Evolutionary conservation across 2,329 filamentous ascomycete genomes (phyloP), one percentile per base, ranked within the genome.

Genomic region (Sporothrix sp.): DNA sequence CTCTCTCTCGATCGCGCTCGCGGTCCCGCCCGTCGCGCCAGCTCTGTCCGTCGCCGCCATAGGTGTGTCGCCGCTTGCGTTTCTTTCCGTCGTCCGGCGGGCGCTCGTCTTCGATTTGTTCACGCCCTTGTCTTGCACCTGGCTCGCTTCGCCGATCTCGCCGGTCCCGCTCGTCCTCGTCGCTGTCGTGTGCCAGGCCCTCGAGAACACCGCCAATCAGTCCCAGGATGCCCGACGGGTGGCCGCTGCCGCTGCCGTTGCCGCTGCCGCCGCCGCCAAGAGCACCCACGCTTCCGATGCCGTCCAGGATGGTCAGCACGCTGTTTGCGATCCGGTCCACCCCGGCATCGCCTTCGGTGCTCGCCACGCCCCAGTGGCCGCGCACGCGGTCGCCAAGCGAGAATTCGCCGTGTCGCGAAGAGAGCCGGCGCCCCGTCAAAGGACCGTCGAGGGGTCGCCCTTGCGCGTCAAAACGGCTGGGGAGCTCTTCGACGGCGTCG

Each of bases 391-490:
- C 33, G 54, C n/a, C 54, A 50, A 68, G 69, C 30, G 66, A 64
- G 52, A 76, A 75, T 1, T 69, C 65, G 3, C 72, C 73, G 8
- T 57, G 62, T 3, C 71, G 64, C 3, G 61, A 62, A 1, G 66
- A 66, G 65, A 63, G 65, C 25, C 35, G 33, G n/a, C 6, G 13
- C 1, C 13, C 18, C n/a, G 7, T 43, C 16, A 9, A 28, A 23
- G 18, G 50, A 54, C 56, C 37, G 23, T 28, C 63, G 1, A 76
- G 57, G 1, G 67, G 71, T 11, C 61, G 64, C 1, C 74, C 73
- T 2, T 68, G 57, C 0, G 58, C 50, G 53, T 76, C 72, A 45
- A 76, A 76, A 0, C 73, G 68, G 47, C 71, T 69, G 0, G 73
- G 73, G 0, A 76, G 59, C 2, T 64, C 55, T 54, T 76, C 72